Base-by-base conservation (phyloP, 164 flowering plant genomes). In the Nymphaea colorata region DNA sequence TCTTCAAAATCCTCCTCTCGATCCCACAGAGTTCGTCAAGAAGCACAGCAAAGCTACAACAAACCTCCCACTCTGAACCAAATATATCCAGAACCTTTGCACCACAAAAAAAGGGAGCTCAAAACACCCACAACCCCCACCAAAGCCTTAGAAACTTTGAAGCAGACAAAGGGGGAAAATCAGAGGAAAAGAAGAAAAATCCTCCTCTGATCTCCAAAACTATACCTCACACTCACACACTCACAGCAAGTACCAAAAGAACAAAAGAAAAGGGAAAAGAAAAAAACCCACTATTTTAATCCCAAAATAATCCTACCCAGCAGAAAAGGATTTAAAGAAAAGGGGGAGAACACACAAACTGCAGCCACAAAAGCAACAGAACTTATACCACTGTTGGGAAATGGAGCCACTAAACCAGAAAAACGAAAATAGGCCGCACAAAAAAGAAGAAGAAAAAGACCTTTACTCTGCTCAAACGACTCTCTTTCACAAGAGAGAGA, bases 1-100 rank as follows among this genome's bases (percentile, higher is more conserved):
- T 81, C 81, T 73, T 96, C 96, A 91, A 89, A 82, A 73, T 81
- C 81, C 72, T 83, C 5, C 53, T 47, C 55, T 47, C 4, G 12
- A 47, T 14, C 12, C 55, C 55, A 2, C 55, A 6, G 55, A 4
- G 12, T 7, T 6, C 12, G 11, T 47, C 55, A 47, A 47, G 12
- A 47, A 7, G 55, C 55, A 25, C 36, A 25, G 0, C 36, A 25
- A 1, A 25, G 36, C 36, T 25, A 25, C 36, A 25, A 25, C 36
- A 25, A 25, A 25, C 36, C 36, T 25, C 36, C 36, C 36, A 25
- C 36, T 14, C 55, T 47, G 12, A 47, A 47, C 12, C 55, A 47
- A 47, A 47, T 47, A 2, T 14, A 6, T 47, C 55, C 7, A 14
- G 55, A 47, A 6, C 55, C 12, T 47, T 47, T 7, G 12, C 11